phyloP scores from a whole-genome alignment of 306 rosid species.

The Ammopiptanthus mongolicus region DNA sequence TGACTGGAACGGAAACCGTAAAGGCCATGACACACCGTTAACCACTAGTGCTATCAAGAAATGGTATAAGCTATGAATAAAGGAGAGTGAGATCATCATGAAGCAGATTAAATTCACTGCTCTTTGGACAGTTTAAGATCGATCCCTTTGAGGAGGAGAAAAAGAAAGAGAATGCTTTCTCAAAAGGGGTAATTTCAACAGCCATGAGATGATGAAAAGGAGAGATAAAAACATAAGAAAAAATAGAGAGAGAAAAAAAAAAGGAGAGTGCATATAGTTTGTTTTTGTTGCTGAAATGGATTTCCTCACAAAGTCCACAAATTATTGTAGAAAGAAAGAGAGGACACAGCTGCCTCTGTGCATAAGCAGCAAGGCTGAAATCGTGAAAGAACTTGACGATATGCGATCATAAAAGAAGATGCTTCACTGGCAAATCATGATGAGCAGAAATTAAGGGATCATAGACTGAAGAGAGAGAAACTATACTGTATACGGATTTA shows the following conservation, averaged over 20 bases:
- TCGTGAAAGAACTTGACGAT: constrained; percentile 25
- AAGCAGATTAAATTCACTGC: background rate
- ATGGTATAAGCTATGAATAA: background rate
- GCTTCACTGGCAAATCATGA: constrained; percentile 29
- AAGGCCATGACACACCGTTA: constrained; percentile 38
- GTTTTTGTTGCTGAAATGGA: constrained; percentile 16
- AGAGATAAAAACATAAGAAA: too few species aligned
- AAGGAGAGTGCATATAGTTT: background rate
- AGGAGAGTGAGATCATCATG: background rate
- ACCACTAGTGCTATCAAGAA: background rate
- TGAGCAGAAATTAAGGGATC: constrained; percentile 27
- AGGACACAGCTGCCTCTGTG: constrained; percentile 37
- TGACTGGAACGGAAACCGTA: constrained; percentile 78
- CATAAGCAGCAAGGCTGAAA: constrained; percentile 33
- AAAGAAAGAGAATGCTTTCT: constrained; percentile 27
- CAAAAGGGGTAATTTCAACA: constrained; percentile 28
- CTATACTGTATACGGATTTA: constrained; percentile 2
- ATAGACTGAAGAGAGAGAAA: constrained; percentile 23
- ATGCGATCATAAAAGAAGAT: constrained; percentile 21
- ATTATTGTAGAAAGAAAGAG: constrained; percentile 36
- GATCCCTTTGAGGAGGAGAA: constrained; percentile 10
- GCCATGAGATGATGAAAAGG: constrained; percentile 13
- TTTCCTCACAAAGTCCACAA: constrained; percentile 3
- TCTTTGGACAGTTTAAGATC: constrained; percentile 12
- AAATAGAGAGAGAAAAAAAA: background rate